Percentiles rank a stretch among this genome's conserved stretches.
Evolutionary conservation across 768 basidiomycete genomes (phyloP).

Genomic region (Fomitopsis serialis): DNA sequence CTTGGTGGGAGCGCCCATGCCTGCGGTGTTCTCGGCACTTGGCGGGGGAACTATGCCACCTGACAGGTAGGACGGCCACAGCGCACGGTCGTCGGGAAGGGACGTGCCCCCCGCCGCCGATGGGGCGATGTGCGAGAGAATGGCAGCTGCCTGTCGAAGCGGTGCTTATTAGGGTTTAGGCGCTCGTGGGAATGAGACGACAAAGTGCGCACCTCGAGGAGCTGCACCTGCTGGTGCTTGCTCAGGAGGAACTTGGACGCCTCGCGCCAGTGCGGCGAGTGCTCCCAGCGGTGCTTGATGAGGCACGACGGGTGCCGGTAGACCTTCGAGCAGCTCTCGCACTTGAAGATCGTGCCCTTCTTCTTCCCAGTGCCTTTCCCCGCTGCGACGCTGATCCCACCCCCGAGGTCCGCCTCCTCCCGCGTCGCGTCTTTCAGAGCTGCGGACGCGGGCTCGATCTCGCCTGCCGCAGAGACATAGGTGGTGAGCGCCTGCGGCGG

Average conservation of each 20-base stretch:
- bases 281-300: constrained; percentile 98
- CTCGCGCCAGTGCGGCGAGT: constrained; percentile 94
- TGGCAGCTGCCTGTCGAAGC: constrained; percentile 75
- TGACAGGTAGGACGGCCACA: constrained; percentile 84
- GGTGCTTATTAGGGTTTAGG: constrained; percentile 2
- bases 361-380: constrained; percentile 49
- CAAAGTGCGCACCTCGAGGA: constrained; percentile 67
- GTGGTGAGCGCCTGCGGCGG: constrained; percentile 22
- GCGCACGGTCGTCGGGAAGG: constrained; percentile 87
- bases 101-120: constrained; percentile 60
- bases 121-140: constrained; percentile 82
- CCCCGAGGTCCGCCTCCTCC: constrained; percentile 13
- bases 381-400: constrained; percentile 22
- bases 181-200: not conserved
- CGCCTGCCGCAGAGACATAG: constrained; percentile 15
- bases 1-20: constrained; percentile 8
- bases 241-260: constrained; percentile 85
- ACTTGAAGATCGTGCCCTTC: constrained; percentile 81
- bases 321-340: constrained; percentile 94
- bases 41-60: constrained; percentile 62
- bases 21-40: constrained; percentile 12
- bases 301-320: constrained; percentile 92
- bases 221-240: constrained; percentile 96
- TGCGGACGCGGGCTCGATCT: constrained; percentile 9
- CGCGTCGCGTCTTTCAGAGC: constrained; percentile 10